phyloP scores from a whole-genome alignment of 345 rosid genomes.

The Hibiscus tridactylites region DNA sequence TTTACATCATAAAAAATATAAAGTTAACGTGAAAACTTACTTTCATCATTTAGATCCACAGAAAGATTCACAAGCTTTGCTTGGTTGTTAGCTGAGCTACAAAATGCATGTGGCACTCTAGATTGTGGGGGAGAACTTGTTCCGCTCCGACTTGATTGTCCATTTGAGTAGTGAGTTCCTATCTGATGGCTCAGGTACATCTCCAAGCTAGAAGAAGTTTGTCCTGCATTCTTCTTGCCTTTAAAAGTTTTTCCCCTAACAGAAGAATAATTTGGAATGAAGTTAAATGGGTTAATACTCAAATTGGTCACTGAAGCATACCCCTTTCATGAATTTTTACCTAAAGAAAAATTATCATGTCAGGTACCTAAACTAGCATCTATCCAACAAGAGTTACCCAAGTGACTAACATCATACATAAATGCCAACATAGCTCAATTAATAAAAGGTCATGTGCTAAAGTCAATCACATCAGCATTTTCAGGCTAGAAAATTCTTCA shows the following conservation, averaged over 20 bases:
- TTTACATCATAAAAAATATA: background rate
- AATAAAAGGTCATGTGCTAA: background rate
- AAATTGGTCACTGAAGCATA: background rate
- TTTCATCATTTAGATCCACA: constrained; percentile 6
- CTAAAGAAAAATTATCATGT: background rate
- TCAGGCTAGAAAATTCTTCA: background rate
- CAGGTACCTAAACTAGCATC: background rate
- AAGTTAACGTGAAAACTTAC: background rate
- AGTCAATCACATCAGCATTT: background rate
- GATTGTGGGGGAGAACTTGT: constrained; percentile 36
- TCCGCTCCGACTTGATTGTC: constrained; percentile 33
- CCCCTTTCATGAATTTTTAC: background rate
- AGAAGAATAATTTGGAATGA: background rate
- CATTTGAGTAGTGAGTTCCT: constrained; percentile 34
- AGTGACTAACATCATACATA: background rate
- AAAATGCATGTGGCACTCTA: constrained; percentile 20
- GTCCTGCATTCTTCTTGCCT: constrained; percentile 43
- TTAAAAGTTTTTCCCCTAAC: constrained; percentile 49
- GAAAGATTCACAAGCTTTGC: constrained; percentile 1
- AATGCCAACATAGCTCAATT: background rate
- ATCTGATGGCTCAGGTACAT: constrained; percentile 45
- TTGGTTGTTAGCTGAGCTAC: constrained; percentile 35
- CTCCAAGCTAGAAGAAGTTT: constrained; percentile 45
- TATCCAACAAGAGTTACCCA: background rate
- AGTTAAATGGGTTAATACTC: background rate